Percentiles rank a stretch among this genome's conserved stretches.
Conservation (phyloP, 805 yeast genomes). For the Metschnikowia lachancei region DNA sequence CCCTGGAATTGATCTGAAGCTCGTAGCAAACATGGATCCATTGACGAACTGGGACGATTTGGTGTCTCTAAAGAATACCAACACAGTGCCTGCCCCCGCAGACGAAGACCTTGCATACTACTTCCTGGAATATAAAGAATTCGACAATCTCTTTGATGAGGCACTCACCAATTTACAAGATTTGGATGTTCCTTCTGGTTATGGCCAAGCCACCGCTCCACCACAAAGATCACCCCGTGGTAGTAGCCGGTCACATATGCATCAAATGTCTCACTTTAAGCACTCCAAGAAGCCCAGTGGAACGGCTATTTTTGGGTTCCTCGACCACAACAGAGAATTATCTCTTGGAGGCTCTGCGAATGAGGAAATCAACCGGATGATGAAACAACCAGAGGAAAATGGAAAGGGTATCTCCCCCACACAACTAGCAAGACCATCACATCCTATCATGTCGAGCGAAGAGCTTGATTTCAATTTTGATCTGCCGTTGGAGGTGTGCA, state of each 20-base stretch:
- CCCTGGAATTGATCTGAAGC: no score
- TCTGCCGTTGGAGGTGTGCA: constrained; percentile 17
- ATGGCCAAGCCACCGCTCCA: constrained; percentile 17
- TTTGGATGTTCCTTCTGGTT: constrained; percentile 58
- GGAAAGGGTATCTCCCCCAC: constrained; percentile 31
- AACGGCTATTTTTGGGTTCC: constrained; percentile 75
- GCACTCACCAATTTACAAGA: constrained; percentile 57
- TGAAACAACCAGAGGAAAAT: constrained; percentile 18
- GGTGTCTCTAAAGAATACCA: constrained; percentile 16
- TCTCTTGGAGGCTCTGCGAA: constrained; percentile 51
- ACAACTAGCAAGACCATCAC: constrained; percentile 15
- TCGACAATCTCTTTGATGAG: constrained; percentile 56
- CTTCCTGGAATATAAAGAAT: constrained; percentile 43
- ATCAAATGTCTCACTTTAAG: constrained; percentile 16
- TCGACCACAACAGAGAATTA: constrained; percentile 59
- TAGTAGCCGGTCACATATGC: constrained; percentile 14
- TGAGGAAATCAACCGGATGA: constrained; percentile 22
- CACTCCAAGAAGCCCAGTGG: constrained; percentile 71
- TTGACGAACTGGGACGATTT: constrained; percentile 32
- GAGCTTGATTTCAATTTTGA: constrained; percentile 22
- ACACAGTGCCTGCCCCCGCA: constrained; percentile 34
- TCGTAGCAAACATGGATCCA: constrained; percentile 19
- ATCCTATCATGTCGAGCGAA: constrained; percentile 12
- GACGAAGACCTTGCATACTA: constrained; percentile 54
- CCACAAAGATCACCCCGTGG: constrained; percentile 9